Conservation (phyloP, 2,329 filamentous ascomycete species). For the Dactylella cylindrospora region DNA sequence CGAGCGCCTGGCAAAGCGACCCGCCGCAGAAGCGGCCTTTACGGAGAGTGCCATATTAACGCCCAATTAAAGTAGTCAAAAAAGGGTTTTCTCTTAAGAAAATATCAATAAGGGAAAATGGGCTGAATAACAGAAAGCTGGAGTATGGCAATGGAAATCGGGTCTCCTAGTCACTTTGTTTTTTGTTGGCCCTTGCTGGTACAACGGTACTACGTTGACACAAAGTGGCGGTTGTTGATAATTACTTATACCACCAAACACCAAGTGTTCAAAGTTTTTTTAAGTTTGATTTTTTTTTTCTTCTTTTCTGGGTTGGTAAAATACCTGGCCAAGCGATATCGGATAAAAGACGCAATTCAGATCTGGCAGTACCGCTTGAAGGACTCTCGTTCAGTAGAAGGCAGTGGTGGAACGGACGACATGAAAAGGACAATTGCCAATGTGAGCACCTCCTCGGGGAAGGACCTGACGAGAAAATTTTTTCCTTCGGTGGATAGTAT, state of each 20-base stretch:
- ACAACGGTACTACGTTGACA: no score
- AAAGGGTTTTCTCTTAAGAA: no score
- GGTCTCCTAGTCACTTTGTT: no score
- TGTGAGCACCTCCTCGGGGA: no score
- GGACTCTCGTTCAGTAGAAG: slow-evolving; percentile 26
- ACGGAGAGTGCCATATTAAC: slow-evolving; percentile 27
- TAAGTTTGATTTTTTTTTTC: background rate
- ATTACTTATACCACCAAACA: no score
- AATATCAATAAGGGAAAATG: no score
- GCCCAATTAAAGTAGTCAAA: no score
- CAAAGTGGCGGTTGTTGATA: no score
- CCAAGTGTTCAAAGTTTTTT: background rate
- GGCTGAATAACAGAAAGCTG: no score
- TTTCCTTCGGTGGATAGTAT: background rate
- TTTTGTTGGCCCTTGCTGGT: no score
- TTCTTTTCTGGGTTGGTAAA: slow-evolving; percentile 9
- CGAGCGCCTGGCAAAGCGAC: slow-evolving; percentile 14
- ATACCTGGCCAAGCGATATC: slow-evolving; percentile 44
- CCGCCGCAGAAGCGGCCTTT: slow-evolving; percentile 26
- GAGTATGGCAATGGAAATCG: no score
- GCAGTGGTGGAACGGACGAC: slow-evolving; percentile 32
- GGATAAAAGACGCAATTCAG: slow-evolving; percentile 26
- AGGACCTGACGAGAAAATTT: background rate
- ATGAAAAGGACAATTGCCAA: slow-evolving; percentile 30
- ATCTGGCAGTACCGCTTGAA: slow-evolving; percentile 42